A percentile compares a stretch with the other conserved stretches of the same genome.
Evolutionary conservation across 805 yeast genomes (phyloP).

Genomic region (Nakazawaea molendinolei): DNA sequence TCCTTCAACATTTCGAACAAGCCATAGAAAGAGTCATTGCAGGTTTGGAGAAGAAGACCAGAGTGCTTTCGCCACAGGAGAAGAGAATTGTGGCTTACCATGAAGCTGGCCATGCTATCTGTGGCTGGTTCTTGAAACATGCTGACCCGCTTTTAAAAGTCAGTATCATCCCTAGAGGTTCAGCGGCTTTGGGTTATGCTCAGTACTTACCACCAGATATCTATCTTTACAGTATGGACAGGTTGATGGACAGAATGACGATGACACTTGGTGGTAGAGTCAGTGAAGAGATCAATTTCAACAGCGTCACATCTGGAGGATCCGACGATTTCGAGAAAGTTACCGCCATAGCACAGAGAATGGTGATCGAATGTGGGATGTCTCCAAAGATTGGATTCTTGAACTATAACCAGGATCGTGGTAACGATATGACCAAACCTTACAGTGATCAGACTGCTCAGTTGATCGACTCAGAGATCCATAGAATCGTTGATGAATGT

Average conservation of each 20-base stretch:
- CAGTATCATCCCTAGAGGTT: constrained; percentile 92
- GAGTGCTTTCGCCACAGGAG: constrained; percentile 72
- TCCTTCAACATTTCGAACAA: constrained; percentile 72
- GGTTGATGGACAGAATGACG: constrained; percentile 78
- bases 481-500: constrained; percentile 58
- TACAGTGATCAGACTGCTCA: constrained; percentile 69
- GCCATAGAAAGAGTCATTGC: constrained; percentile 94
- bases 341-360: constrained; percentile 79
- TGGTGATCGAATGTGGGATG: constrained; percentile 89
- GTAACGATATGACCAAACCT: constrained; percentile 48
- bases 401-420: constrained; percentile 43
- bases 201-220: constrained; percentile 90
- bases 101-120: constrained; percentile 95
- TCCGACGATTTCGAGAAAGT: constrained; percentile 90
- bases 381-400: constrained; percentile 67
- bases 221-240: constrained; percentile 68
- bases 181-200: constrained; percentile 94
- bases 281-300: constrained; percentile 83
- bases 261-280: constrained; percentile 94
- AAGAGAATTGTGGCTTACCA: constrained; percentile 86
- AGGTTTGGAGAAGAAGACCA: constrained; percentile 84
- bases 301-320: constrained; percentile 86
- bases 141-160: constrained; percentile 92
- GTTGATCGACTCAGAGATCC: constrained; percentile 63
- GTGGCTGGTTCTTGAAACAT: constrained; percentile 85